Percentiles rank a stretch among this genome's conserved stretches.
phyloP scores from a whole-genome alignment of 2,329 filamentous ascomycete genomes.

The Penicillium sp. region DNA sequence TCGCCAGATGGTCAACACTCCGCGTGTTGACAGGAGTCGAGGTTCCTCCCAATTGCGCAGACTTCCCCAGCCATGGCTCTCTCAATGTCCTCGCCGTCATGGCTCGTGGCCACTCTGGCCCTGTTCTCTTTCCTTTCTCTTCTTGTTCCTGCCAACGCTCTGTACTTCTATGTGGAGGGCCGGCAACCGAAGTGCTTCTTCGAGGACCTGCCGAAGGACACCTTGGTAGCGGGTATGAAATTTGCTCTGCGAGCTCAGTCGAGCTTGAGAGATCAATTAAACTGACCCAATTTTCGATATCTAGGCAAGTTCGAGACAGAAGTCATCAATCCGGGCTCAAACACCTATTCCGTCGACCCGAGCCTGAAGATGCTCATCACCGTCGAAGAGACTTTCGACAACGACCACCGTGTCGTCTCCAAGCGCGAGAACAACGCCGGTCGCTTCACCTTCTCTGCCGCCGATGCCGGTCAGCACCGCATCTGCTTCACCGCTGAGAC shows the following conservation, averaged over 20 bases:
- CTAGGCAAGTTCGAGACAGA: constrained; percentile 80
- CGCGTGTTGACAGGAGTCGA: constrained; percentile 11
- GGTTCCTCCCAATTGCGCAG: constrained; percentile 14
- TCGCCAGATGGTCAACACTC: constrained; percentile 28
- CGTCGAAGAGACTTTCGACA: constrained; percentile 95
- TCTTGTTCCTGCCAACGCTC: constrained; percentile 67
- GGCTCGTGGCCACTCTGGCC: constrained; percentile 51
- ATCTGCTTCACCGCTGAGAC: constrained; percentile 90
- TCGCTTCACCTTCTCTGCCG: constrained; percentile 92
- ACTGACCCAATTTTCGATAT: not conserved
- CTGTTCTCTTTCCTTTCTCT: constrained; percentile 64
- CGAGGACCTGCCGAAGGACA: constrained; percentile 97
- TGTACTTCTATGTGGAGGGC: constrained; percentile 95
- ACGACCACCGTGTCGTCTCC: constrained; percentile 91
- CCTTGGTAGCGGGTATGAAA: constrained; percentile 76
- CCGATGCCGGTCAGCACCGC: constrained; percentile 91
- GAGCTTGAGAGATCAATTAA: not conserved
- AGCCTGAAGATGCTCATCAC: constrained; percentile 83
- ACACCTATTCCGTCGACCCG: constrained; percentile 68
- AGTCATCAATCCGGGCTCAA: constrained; percentile 71
- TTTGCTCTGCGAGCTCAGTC: not conserved
- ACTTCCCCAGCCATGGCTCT: constrained; percentile 32
- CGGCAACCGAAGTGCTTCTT: constrained; percentile 90
- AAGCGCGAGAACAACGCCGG: constrained; percentile 74
- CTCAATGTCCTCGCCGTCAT: constrained; percentile 36